phyloP scores from a whole-genome alignment of 1,284 basidiomycete genomes.

The Ustilago loliicola region DNA sequence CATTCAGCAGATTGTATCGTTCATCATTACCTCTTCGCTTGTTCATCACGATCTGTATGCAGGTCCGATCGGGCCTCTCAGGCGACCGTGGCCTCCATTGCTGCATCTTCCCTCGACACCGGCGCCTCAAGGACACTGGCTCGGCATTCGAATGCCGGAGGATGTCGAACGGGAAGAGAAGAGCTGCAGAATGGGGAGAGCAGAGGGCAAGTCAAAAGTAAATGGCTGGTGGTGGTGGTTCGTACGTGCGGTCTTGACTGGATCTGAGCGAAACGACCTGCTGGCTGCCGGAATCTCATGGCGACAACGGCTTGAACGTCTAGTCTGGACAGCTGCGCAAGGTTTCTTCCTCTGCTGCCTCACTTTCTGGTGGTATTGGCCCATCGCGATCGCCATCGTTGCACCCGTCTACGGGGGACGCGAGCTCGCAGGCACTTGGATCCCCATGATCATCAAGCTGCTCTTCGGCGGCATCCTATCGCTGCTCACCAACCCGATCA shows the following conservation, averaged over 20 bases:
- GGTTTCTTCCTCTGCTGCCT: conserved; percentile 60
- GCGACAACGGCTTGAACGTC: conserved; percentile 56
- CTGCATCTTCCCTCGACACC: conserved; percentile 60
- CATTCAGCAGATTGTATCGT: conserved; percentile 64
- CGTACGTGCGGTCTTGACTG: conserved; percentile 54
- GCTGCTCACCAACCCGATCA: conserved; percentile 66
- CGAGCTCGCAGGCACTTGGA: conserved; percentile 68
- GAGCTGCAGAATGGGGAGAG: conserved; percentile 54
- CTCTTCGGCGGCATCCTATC: conserved; percentile 64
- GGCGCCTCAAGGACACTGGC: conserved; percentile 43
- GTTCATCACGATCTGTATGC: conserved; percentile 59
- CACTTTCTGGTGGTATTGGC: conserved; percentile 68
- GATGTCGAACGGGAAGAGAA: conserved; percentile 44
- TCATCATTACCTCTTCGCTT: conserved; percentile 63
- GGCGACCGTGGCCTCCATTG: conserved; percentile 64
- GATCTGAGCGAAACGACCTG: conserved; percentile 62
- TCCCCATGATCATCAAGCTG: conserved; percentile 69
- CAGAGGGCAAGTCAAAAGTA: conserved; percentile 24
- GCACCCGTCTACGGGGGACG: conserved; percentile 66
- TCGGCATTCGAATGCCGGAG: conserved; percentile 45
- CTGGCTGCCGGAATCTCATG: conserved; percentile 52
- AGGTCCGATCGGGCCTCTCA: conserved; percentile 54
- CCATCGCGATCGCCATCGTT: conserved; percentile 64
- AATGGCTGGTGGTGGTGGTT: conserved; percentile 59
- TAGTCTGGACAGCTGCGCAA: conserved; percentile 64